Evolutionary conservation across 2,329 filamentous ascomycete genomes (phyloP).

Genomic region (Diplodia intermedia): DNA sequence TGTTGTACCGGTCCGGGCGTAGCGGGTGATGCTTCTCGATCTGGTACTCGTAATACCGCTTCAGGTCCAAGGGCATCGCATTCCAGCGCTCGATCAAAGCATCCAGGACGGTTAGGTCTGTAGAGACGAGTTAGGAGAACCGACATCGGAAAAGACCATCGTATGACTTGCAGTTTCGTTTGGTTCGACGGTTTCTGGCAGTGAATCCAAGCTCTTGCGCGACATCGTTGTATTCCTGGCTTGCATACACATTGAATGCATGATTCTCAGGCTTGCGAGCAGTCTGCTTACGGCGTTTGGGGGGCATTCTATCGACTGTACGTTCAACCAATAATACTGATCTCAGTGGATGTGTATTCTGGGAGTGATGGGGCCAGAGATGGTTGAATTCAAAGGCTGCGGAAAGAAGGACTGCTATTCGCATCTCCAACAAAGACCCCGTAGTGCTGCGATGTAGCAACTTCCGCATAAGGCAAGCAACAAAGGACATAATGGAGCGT

Average conservation of each 20-base stretch:
- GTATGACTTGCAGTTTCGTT: not conserved
- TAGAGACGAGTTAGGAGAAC: not conserved
- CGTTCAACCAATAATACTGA: not conserved
- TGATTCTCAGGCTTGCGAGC: not conserved
- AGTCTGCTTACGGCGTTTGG: not conserved
- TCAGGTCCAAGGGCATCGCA: not conserved
- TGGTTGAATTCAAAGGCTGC: not conserved
- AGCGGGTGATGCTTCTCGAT: not conserved
- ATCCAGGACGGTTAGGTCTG: not conserved
- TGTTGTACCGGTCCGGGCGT: not conserved
- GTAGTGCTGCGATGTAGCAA: not conserved
- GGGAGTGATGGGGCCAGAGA: not conserved
- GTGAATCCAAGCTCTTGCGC: not conserved
- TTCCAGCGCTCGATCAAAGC: not conserved
- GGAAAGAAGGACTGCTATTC: not conserved
- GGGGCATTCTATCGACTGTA: not conserved
- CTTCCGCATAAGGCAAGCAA: not conserved
- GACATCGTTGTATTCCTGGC: not conserved
- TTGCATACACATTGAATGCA: not conserved
- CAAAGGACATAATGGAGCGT: not conserved
- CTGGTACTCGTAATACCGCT: not conserved
- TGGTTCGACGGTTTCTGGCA: not conserved
- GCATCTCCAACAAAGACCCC: not conserved
- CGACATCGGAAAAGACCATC: not conserved
- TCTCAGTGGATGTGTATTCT: not conserved